Evolutionary conservation across 306 rosid species (phyloP).

Genomic region (Acacia confusa): DNA sequence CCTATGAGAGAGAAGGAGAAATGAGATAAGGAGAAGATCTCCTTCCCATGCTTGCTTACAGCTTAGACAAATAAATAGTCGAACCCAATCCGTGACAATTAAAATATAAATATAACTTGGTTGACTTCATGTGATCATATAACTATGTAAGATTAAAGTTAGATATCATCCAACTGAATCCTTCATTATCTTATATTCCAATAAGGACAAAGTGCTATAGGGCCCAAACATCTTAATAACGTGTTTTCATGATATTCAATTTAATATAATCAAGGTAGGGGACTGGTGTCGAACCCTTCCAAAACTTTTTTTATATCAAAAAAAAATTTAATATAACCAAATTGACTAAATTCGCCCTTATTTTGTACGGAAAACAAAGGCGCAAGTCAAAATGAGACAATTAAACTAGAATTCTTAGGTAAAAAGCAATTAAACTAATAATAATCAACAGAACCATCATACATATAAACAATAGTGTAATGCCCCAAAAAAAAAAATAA

Average conservation of each 20-base stretch:
- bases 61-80: background rate
- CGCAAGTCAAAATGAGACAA: background rate
- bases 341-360: background rate
- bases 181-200: background rate
- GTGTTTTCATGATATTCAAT: background rate
- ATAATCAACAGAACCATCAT: background rate
- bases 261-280: too few species aligned
- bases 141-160: background rate
- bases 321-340: too few species aligned
- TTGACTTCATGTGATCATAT: background rate
- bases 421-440: background rate
- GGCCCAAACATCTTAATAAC: background rate
- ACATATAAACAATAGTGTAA: too few species aligned
- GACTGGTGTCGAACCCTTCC: too few species aligned
- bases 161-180: background rate
- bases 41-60: too few species aligned
- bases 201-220: background rate
- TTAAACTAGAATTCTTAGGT: background rate
- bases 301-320: too few species aligned
- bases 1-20: too few species aligned
- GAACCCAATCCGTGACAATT: background rate
- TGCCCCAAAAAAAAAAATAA: too few species aligned
- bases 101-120: background rate
- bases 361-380: background rate
- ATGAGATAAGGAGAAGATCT: too few species aligned